These are phyloP conservation scores for Symmetrospora coprosmae DNA, from an alignment of 768 basidiomycete species.

Conservation along the genomic window DNA sequence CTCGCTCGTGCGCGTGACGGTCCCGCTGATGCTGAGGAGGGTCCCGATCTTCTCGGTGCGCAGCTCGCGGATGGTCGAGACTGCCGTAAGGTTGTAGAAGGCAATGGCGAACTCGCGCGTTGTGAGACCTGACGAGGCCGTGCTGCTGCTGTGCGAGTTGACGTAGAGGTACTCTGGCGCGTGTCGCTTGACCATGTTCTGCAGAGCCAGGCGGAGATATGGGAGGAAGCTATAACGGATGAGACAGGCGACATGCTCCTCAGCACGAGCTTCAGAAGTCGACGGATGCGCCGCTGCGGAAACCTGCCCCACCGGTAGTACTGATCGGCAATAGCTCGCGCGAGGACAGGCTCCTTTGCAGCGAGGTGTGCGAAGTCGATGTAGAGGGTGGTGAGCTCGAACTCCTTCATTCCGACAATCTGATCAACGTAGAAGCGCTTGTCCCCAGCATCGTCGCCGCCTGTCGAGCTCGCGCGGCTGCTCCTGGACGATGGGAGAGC, in stretches of 20 bases:
- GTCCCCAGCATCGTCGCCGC: slow-evolving; percentile 42
- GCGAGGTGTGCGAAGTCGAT: slow-evolving; percentile 87
- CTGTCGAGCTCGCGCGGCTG: slow-evolving; percentile 4
- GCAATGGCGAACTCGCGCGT: slow-evolving; percentile 89
- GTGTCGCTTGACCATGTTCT: slow-evolving; percentile 73
- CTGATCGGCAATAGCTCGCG: slow-evolving; percentile 80
- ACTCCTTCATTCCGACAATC: slow-evolving; percentile 87
- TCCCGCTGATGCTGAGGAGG: slow-evolving; percentile 86
- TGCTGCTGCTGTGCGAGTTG: slow-evolving; percentile 59
- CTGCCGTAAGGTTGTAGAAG: slow-evolving; percentile 62
- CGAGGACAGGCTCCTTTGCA: slow-evolving; percentile 78
- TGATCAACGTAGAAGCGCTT: slow-evolving; percentile 68
- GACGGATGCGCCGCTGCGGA: neutral
- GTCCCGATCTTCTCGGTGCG: slow-evolving; percentile 87
- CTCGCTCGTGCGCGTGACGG: slow-evolving; percentile 92
- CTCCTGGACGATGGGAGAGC: neutral
- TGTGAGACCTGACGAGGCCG: slow-evolving; percentile 65
- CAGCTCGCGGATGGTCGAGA: slow-evolving; percentile 85
- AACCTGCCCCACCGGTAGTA: slow-evolving; percentile 57
- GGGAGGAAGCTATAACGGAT: slow-evolving; percentile 53
- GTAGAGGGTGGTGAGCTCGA: slow-evolving; percentile 86
- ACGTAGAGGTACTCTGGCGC: slow-evolving; percentile 91
- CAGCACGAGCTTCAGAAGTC: neutral
- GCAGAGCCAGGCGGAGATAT: slow-evolving; percentile 76
- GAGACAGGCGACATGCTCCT: neutral